Evolutionary conservation across 2,329 filamentous ascomycete genomes (phyloP), one percentile per base, ranked within the genome.

Genomic region (Xylogone sp.): DNA sequence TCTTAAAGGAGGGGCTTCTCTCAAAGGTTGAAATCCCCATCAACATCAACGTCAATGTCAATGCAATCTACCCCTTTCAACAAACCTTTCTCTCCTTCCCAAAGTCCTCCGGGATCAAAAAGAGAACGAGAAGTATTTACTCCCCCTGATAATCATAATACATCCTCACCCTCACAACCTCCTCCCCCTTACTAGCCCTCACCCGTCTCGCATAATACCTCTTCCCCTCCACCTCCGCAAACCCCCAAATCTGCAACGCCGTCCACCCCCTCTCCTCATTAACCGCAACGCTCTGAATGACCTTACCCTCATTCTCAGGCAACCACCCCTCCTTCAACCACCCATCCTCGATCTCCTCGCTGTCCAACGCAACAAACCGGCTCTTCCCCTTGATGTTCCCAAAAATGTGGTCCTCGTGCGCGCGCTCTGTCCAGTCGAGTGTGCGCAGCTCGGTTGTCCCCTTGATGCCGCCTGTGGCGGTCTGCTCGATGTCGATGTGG

Each of bases 391-490:
- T 68, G 43, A 87, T 63, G 9, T 70, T 70, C 22, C 85, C 85
- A 64, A 87, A 88, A 59, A 88, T 74, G 63, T 78, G 74, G 63
- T 88, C 84, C 2, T 69, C 67, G 64, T 84, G 82, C 21, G 73
- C 70, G 21, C 76, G 73, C 55, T 66, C 69, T 20, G 66, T 57
- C 75, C 79, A 83, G 65, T 86, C 77, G 2, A 86, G 68, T 1
- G 64, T 69, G 45, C 85, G 78, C 7, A 70, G 63, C 65, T 88
- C 85, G 18, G 71, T 71, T 18, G 78, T 86, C 51, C 77, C 80
- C 51, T 76, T 75, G 43, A 88, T 71, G 34, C 81, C 81, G 31
- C 83, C 84, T 0, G 81, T 83, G n/a, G 77, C 71, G n/a, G 75
- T 71, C 60, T 87, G 84, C 24, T 79, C 75, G 58, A 84, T 78